Conservation (phyloP, 306 rosid genomes). For the Cotoneaster glaucophyllus region DNA sequence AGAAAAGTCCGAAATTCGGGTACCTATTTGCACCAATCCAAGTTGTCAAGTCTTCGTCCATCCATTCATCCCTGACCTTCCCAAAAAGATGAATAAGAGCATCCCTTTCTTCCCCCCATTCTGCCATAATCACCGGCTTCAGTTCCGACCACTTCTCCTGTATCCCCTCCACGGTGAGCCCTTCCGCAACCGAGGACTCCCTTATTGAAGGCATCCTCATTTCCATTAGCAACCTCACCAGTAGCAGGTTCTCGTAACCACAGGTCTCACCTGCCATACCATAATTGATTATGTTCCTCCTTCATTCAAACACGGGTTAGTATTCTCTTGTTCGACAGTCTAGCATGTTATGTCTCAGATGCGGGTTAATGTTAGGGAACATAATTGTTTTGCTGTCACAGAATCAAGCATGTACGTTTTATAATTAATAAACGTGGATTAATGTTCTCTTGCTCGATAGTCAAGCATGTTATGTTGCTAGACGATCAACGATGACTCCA, state of each 20-base stretch:
- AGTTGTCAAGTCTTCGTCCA: slow-evolving; percentile 57
- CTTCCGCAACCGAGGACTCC: slow-evolving; percentile 77
- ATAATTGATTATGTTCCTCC: not conserved
- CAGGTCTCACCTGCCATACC: slow-evolving; percentile 80
- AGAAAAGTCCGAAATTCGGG: slow-evolving; percentile 6
- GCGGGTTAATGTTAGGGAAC: not conserved
- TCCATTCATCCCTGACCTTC: slow-evolving; percentile 84
- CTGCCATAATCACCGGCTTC: slow-evolving; percentile 68
- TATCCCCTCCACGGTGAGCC: slow-evolving; percentile 63
- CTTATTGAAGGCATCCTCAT: slow-evolving; percentile 51
- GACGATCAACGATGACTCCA: not conserved
- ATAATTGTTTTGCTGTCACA: not conserved
- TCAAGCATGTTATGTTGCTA: not conserved
- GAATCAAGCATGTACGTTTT: not conserved
- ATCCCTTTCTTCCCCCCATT: slow-evolving; percentile 70
- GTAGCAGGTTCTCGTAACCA: slow-evolving; percentile 80
- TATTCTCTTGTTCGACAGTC: not conserved
- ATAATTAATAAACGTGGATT: not conserved
- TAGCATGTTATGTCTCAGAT: not conserved
- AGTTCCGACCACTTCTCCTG: slow-evolving; percentile 67
- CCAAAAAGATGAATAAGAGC: slow-evolving; percentile 58
- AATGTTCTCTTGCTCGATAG: not conserved
- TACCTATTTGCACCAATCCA: slow-evolving; percentile 96
- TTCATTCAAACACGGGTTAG: not conserved
- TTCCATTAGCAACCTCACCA: slow-evolving; percentile 81